Percentiles rank a stretch among this genome's conserved stretches.
Evolutionary conservation across 2,329 filamentous ascomycete species (phyloP).

Genomic region (Cladophialophora psammophila): DNA sequence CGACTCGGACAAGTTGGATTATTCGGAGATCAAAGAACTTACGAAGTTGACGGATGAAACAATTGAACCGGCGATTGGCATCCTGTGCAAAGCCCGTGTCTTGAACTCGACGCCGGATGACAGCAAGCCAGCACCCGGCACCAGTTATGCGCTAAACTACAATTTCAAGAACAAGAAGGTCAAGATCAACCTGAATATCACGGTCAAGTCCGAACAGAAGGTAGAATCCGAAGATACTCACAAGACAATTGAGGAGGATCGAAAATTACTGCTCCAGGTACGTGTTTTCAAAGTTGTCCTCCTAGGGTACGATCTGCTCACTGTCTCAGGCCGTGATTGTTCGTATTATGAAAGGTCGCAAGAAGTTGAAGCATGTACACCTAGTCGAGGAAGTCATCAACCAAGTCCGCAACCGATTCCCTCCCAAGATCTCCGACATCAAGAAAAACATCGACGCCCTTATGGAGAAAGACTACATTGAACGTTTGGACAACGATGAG

Average conservation of each 20-base stretch:
- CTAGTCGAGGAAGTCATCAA: slow-evolving; percentile 94
- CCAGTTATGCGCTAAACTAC: slow-evolving; percentile 84
- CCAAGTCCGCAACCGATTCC: slow-evolving; percentile 91
- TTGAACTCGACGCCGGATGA: slow-evolving; percentile 74
- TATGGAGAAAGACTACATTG: slow-evolving; percentile 97
- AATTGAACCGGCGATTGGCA: slow-evolving; percentile 82
- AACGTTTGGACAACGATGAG: slow-evolving; percentile 92
- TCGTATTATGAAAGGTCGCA: slow-evolving; percentile 98
- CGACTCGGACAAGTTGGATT: slow-evolving; percentile 81
- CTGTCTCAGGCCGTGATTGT: slow-evolving; percentile 86
- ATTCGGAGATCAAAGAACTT: slow-evolving; percentile 83
- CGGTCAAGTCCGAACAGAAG: slow-evolving; percentile 94
- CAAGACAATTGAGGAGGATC: slow-evolving; percentile 98
- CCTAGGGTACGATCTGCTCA: slow-evolving; percentile 40
- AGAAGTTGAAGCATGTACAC: slow-evolving; percentile 97
- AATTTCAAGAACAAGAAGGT: slow-evolving; percentile 99
- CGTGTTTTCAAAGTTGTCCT: slow-evolving; percentile 47
- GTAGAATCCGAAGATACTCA: slow-evolving; percentile 96
- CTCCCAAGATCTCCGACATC: slow-evolving; percentile 92
- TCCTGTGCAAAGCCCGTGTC: slow-evolving; percentile 93
- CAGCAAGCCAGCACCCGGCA: slow-evolving; percentile 78
- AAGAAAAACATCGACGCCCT: slow-evolving; percentile 99
- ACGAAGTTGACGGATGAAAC: slow-evolving; percentile 82
- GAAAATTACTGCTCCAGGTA: slow-evolving; percentile 96
- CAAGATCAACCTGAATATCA: slow-evolving; percentile 93